Base-by-base conservation (phyloP, 2,329 filamentous ascomycete genomes). In the Helotiales sp. region DNA sequence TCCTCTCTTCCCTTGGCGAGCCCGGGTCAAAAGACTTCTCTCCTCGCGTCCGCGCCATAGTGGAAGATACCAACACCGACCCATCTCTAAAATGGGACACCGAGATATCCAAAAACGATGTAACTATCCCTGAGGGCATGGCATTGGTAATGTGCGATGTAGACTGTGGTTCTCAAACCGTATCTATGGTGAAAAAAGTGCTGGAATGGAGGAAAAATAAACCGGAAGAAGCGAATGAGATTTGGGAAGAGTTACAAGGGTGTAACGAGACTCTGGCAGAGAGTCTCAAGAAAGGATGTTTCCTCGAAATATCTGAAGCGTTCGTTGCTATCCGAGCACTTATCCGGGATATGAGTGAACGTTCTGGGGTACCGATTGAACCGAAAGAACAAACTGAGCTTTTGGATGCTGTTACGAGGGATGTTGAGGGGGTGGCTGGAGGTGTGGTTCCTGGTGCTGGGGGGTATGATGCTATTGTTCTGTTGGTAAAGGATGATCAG, bases 361-460 rank as follows among this genome's bases (percentile, higher is more conserved):
- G 80, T 58, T 90, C 89, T 52, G 85, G 80, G 0, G 93, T 96
- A 7, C 92, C 93, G 3, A 93, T 99, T 64, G 95, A 99, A 78
- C 95, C 95, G 0, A 79, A 79, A 40, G 86, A 88, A 65, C 95
- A 99, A 79, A 96, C 91, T 1, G 83, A 84, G 69, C 78, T 99
- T 59, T 76, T 99, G 33, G 89, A 99, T 74, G 89, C 86, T 9
- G 80, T 93, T 57, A 82, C 79, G 3, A 72, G 75, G n/a, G 69
- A 66, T 3, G 76, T 97, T 1, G 81, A 88, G 0, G 95, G 93
- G 5, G 92, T 98, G 2, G 84, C 93, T 63, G 93, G 92, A 0
- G 95, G 93, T 0, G 91, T 98, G 0, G 95, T 97, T 0, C 95
- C 95, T 0, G 95, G 95, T 0, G 95, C 95, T 0, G 95, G 95